phyloP scores from a whole-genome alignment of 352 stramenopile genomes.

The Phytophthora pini region DNA sequence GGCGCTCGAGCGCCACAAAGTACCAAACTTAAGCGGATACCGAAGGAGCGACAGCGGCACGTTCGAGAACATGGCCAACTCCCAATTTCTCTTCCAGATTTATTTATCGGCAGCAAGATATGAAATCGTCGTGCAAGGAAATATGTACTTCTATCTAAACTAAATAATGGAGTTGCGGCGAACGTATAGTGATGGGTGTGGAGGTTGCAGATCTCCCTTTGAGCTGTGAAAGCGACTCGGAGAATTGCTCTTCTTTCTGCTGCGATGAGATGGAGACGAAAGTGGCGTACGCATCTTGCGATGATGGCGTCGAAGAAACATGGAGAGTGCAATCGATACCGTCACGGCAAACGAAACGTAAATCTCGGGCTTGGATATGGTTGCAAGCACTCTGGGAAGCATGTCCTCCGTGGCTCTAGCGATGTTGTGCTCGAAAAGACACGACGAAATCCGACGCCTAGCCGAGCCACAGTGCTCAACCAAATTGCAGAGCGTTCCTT shows the following conservation, averaged over 20 bases:
- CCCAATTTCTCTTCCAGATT: slow-evolving; percentile 25
- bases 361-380: slow-evolving; percentile 60
- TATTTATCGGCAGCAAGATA: slow-evolving; percentile 38
- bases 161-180: slow-evolving; percentile 62
- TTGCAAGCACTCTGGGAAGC: slow-evolving; percentile 40
- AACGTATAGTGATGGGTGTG: slow-evolving; percentile 35
- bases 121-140: neutral
- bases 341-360: slow-evolving; percentile 60
- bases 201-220: slow-evolving; percentile 21
- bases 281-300: slow-evolving; percentile 36
- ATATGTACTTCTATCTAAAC: slow-evolving; percentile 21
- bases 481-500: slow-evolving; percentile 87
- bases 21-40: slow-evolving; percentile 26
- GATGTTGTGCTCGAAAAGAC: slow-evolving; percentile 82
- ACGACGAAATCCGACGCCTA: slow-evolving; percentile 65
- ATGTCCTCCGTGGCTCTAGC: slow-evolving; percentile 74
- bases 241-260: slow-evolving; percentile 37
- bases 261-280: slow-evolving; percentile 35
- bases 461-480: slow-evolving; percentile 80
- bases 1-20: slow-evolving; percentile 11
- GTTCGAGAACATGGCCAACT: slow-evolving; percentile 16
- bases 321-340: slow-evolving; percentile 66
- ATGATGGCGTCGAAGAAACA: slow-evolving; percentile 57
- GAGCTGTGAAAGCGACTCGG: slow-evolving; percentile 24
- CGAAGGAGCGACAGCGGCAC: slow-evolving; percentile 15